Conservation (phyloP, 768 basidiomycete species). For the Lactarius tabidus region DNA sequence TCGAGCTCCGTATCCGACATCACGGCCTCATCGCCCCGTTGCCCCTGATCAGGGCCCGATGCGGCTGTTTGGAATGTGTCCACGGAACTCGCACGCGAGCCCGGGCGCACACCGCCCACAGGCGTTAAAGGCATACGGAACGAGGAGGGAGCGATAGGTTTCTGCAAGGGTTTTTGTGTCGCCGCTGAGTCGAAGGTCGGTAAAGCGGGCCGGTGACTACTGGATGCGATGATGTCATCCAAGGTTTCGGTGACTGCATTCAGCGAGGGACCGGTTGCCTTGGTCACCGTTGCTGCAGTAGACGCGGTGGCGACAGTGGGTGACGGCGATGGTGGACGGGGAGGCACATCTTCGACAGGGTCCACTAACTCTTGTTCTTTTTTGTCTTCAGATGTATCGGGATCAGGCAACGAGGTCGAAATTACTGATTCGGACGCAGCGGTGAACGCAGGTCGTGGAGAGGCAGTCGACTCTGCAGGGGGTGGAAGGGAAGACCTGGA, state of each 20-base stretch:
- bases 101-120: neutral
- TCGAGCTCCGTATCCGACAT: constrained; percentile 16
- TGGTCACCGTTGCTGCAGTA: constrained; percentile 5
- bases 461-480: neutral
- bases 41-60: neutral
- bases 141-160: constrained; percentile 13
- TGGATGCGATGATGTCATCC: neutral
- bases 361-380: neutral
- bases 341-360: neutral
- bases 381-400: neutral
- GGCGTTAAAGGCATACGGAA: constrained; percentile 23
- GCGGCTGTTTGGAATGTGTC: constrained; percentile 19
- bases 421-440: neutral
- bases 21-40: neutral
- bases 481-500: neutral
- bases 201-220: neutral
- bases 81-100: constrained; percentile 24
- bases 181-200: neutral
- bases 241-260: neutral
- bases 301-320: constrained; percentile 15
- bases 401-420: neutral
- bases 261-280: constrained; percentile 1
- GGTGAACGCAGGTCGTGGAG: neutral
- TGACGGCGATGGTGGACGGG: constrained; percentile 7
- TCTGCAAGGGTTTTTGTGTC: neutral